phyloP scores from a whole-genome alignment of 495 filamentous ascomycete genomes.

The Ramalina intermedia region DNA sequence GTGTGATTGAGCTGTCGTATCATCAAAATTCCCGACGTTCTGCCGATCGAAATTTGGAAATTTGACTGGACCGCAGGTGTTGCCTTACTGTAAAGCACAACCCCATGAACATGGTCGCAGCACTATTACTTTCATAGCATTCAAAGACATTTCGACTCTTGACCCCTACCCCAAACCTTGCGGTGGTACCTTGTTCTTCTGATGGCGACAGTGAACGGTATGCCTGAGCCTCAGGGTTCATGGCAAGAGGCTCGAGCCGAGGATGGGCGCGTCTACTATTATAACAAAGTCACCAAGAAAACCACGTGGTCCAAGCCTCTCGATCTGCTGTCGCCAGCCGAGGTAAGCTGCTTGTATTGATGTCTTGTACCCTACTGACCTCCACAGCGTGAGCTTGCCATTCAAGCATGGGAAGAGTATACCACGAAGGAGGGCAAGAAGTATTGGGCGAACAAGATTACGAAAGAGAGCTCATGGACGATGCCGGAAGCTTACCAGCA shows the following conservation, averaged over 20 bases:
- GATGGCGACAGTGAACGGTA: slow-evolving; percentile 53
- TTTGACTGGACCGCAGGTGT: no score
- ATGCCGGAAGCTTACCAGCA: slow-evolving; percentile 77
- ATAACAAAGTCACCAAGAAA: slow-evolving; percentile 69
- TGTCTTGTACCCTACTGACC: slow-evolving; percentile 2
- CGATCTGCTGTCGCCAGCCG: slow-evolving; percentile 74
- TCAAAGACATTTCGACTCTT: background rate
- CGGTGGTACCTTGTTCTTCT: background rate
- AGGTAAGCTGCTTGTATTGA: slow-evolving; percentile 41
- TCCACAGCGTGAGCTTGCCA: slow-evolving; percentile 57
- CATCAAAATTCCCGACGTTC: no score
- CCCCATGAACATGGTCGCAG: background rate
- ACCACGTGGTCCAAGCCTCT: slow-evolving; percentile 91
- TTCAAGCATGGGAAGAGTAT: slow-evolving; percentile 88
- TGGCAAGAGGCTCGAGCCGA: slow-evolving; percentile 78
- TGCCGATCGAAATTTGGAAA: no score
- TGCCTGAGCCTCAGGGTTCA: slow-evolving; percentile 35
- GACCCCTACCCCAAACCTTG: background rate
- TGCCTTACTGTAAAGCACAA: no score
- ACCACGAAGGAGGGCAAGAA: slow-evolving; percentile 71
- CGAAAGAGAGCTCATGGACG: slow-evolving; percentile 85
- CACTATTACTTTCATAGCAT: background rate
- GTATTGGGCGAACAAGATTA: slow-evolving; percentile 90
- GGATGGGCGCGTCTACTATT: slow-evolving; percentile 88
- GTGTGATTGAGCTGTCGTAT: no score